phyloP scores from a whole-genome alignment of 768 basidiomycete species.

The Botryobasidium botryosum region DNA sequence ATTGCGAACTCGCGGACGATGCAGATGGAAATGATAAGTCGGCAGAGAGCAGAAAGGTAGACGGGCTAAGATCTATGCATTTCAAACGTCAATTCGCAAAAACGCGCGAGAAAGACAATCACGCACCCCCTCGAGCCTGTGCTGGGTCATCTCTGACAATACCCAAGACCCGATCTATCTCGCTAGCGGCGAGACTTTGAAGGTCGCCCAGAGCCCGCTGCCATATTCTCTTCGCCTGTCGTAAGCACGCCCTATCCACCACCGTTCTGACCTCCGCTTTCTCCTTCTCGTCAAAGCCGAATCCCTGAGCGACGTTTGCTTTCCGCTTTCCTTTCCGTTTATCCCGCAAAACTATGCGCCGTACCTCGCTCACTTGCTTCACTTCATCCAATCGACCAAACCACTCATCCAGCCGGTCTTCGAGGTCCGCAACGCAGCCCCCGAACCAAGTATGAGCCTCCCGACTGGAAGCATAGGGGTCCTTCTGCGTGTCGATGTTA shows the following conservation, averaged over 20 bases:
- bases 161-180: constrained; percentile 21
- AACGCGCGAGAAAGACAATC: too few species aligned
- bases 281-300: constrained; percentile 35
- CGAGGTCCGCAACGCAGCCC: constrained; percentile 31
- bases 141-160: too few species aligned
- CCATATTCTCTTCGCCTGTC: constrained; percentile 44
- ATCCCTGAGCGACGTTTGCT: constrained; percentile 27
- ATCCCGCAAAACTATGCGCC: constrained; percentile 25
- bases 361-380: constrained; percentile 51
- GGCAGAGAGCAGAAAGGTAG: constrained; percentile 34
- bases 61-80: neutral
- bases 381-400: constrained; percentile 39
- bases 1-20: constrained; percentile 22
- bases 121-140: too few species aligned
- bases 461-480: constrained; percentile 32
- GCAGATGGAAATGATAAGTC: constrained; percentile 38
- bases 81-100: neutral
- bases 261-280: constrained; percentile 25
- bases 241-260: constrained; percentile 38
- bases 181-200: constrained; percentile 29
- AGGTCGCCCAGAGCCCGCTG: constrained; percentile 28
- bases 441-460: constrained; percentile 63
- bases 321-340: constrained; percentile 19
- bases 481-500: constrained; percentile 37
- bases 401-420: constrained; percentile 35